phyloP scores from a whole-genome alignment of 805 yeast genomes.

The Kuraishia floccosa region DNA sequence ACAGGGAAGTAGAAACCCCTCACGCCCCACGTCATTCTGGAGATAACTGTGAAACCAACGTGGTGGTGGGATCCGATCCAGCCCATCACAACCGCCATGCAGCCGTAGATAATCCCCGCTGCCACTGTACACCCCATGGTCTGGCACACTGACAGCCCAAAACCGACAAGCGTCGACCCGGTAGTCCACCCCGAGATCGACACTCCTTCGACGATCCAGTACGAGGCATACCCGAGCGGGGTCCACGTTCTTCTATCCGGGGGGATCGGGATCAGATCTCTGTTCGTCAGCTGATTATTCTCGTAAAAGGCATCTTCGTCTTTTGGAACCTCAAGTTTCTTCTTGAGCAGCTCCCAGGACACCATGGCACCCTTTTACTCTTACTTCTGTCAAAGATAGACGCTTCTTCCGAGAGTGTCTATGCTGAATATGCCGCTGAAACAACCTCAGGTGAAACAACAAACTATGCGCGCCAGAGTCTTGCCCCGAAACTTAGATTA shows the following conservation, averaged over 20 bases:
- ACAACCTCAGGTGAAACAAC: no score
- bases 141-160: constrained; percentile 33
- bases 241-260: constrained; percentile 35
- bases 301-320: constrained; percentile 15
- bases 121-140: constrained; percentile 31
- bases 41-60: constrained; percentile 34
- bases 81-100: constrained; percentile 33
- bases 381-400: no score
- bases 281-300: constrained; percentile 11
- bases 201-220: constrained; percentile 26
- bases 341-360: no score
- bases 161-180: constrained; percentile 29
- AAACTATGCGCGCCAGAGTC: no score
- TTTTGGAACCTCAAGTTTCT: no score
- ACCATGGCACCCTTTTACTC: no score
- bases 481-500: no score
- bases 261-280: constrained; percentile 32
- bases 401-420: no score
- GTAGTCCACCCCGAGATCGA: constrained; percentile 20
- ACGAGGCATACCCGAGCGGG: constrained; percentile 24
- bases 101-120: constrained; percentile 35
- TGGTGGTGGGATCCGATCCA: constrained; percentile 38
- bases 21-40: constrained; percentile 34
- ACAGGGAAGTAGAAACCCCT: constrained; percentile 32
- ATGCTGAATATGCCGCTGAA: no score